phyloP scores from a whole-genome alignment of 2,329 filamentous ascomycete genomes.

The Botrytis paeoniae region DNA sequence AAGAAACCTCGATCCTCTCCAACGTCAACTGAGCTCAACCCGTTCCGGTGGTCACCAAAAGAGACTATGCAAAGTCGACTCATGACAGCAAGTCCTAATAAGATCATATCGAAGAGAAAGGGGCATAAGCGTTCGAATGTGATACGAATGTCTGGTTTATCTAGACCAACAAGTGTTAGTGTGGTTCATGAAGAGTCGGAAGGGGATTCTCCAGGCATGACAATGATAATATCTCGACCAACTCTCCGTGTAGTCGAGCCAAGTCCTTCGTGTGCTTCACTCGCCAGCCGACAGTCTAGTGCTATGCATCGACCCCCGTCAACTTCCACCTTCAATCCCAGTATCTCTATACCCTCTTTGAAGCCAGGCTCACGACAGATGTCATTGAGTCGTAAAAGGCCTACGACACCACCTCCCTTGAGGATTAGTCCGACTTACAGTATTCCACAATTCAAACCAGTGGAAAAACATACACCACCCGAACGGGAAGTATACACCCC shows the following conservation, averaged over 20 bases:
- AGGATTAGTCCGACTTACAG: conserved; percentile 28
- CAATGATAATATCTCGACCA: conserved; percentile 17
- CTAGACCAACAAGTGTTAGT: conserved; percentile 29
- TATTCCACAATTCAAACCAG: conserved; percentile 20
- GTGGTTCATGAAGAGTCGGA: conserved; percentile 32
- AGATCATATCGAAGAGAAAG: conserved; percentile 20
- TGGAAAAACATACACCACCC: neutral
- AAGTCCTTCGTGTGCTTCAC: conserved; percentile 23
- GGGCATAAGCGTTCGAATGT: conserved; percentile 33
- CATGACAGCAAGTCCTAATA: conserved; percentile 21
- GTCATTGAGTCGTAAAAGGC: neutral
- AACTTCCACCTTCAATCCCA: conserved; percentile 29
- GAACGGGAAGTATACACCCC: conserved; percentile 11
- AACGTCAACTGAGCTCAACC: conserved; percentile 22
- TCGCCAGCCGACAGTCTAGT: conserved; percentile 15
- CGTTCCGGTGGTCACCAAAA: conserved; percentile 34
- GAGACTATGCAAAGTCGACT: conserved; percentile 25
- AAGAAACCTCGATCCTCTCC: neutral
- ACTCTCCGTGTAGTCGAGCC: conserved; percentile 21
- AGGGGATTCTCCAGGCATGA: conserved; percentile 23
- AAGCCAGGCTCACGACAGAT: neutral
- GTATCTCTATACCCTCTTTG: conserved; percentile 22
- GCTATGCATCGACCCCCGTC: conserved; percentile 27
- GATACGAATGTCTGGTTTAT: conserved; percentile 31
- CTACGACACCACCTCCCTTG: conserved; percentile 23